Base-by-base conservation (phyloP, 805 yeast genomes). In the Maudiozyma pseudohumilis region DNA sequence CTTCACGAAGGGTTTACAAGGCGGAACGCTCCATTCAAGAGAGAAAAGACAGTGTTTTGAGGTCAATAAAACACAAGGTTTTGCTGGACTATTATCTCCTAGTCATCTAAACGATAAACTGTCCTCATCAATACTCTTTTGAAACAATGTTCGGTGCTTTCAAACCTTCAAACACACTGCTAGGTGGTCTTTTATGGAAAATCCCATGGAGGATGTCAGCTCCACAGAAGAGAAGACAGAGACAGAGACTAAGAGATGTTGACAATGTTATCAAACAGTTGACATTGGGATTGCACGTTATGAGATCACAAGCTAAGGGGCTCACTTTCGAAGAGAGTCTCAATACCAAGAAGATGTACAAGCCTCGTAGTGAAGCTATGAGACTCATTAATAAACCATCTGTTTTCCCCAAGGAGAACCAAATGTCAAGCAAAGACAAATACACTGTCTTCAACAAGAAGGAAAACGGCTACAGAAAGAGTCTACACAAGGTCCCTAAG, bases 401-500 rank as follows among this genome's bases (percentile, higher is more conserved):
- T 4, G 56, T 72, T 22, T 70, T 81, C 53, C 96, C 96, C 28
- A 80, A 75, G 52, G 95, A 87, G 53, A 47, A 59, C 24, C 86
- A 87, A 43, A 88, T 89, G 96, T 53, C 61, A 1, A 69, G 95
- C 6, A 68, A 62, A 45, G 94, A 92, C 63, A 89, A 89, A 61
- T 92, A 92, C 63, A 78, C 94, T 32, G 80, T 86, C 2, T 89
- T 83, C 64, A 77, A 75, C 62, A 80, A 74, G 60, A 76, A 76
- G 50, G 72, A 78, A 11, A 75, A 70, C 52, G 79, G 78, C 16
- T 92, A 89, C 63, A 76, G 97, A 66, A 89, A 87, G 64, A 78
- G 88, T 46, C 76, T 84, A 19, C 97, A 89, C 55, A 64, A 77
- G 59, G 82, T 80, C 30, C 95, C 96, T 16, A 84, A 87, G 56